Base-by-base conservation (phyloP, 2,329 filamentous ascomycete species). In the Talaromyces sp. region DNA sequence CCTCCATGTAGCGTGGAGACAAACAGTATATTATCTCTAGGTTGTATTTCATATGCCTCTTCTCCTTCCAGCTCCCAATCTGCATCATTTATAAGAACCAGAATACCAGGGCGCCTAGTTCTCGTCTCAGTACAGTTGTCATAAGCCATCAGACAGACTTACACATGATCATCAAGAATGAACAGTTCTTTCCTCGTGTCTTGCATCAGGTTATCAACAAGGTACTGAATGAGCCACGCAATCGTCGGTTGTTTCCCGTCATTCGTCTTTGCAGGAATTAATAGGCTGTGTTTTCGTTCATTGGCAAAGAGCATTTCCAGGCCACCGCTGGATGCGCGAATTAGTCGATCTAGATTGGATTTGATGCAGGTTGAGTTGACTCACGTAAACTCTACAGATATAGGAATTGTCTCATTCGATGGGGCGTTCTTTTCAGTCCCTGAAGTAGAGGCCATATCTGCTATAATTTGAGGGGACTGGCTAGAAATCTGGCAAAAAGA, bases 41-140 rank as follows among this genome's bases (percentile, higher is more conserved):
- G 79, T 79, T 94, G 88, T 65, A 99, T 80, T 78, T 93, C 89
- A 75, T 98, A 98, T 69, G 88, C 85, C 75, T 95, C 93, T 79
- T 98, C 94, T 19, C 93, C 95, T 79, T 98, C 95, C 13, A 99
- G 86, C 78, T 98, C 95, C 95, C 95, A 99, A 77, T 99, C 95
- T 31, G 93, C 92, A 72, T 99, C 95, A 75, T 99, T 99, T 78
- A 99, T 96, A 65, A 99, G 84, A 33, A 97, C 94, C 50, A 99
- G 86, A 76, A 99, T 97, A 2, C 95, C 95, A 5, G 95, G 95
- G 62, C 95, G 93, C 67, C 94, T 98, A 64, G 31, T 19, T 60
- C 74, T 56, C 11, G 37, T 33, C 37, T 59, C 27, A 59, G 56
- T 43, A n/a, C 45, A 43, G 11, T 45, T 45, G 37, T n/a, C 31